Percentiles rank a stretch among this genome's conserved stretches.
Conservation (phyloP, 192 early-diverging fungal species). For the Coemansia sp. region DNA sequence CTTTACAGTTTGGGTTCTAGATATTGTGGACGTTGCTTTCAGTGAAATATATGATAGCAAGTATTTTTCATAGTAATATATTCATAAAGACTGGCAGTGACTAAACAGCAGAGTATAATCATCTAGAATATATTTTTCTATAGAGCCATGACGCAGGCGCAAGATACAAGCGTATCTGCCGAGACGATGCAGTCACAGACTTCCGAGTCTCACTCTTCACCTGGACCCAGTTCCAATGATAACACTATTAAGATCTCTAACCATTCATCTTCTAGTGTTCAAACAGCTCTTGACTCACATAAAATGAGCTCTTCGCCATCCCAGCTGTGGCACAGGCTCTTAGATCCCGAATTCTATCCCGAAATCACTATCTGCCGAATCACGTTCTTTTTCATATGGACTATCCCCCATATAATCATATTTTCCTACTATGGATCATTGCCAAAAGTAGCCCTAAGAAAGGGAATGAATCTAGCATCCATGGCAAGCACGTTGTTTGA, state of each 20-base stretch:
- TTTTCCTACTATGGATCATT: slow-evolving; percentile 16
- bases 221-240: not conserved
- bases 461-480: slow-evolving; percentile 23
- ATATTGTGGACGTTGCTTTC: too few species aligned
- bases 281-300: not conserved
- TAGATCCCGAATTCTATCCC: slow-evolving; percentile 31
- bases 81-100: too few species aligned
- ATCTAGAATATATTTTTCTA: not conserved
- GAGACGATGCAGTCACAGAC: not conserved
- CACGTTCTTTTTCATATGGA: slow-evolving; percentile 40
- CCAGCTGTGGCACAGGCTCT: not conserved
- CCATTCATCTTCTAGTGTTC: not conserved
- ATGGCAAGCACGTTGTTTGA: slow-evolving; percentile 52
- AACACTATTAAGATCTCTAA: not conserved
- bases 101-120: not conserved
- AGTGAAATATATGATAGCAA: too few species aligned
- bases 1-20: too few species aligned
- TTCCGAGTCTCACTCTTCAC: not conserved
- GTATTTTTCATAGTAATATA: too few species aligned
- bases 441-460: slow-evolving; percentile 7
- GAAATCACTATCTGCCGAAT: slow-evolving; percentile 45
- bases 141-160: not conserved
- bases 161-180: not conserved
- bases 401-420: slow-evolving; percentile 39
- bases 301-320: not conserved